phyloP scores from a whole-genome alignment of 306 rosid genomes.

The Clitoria ternatea region DNA sequence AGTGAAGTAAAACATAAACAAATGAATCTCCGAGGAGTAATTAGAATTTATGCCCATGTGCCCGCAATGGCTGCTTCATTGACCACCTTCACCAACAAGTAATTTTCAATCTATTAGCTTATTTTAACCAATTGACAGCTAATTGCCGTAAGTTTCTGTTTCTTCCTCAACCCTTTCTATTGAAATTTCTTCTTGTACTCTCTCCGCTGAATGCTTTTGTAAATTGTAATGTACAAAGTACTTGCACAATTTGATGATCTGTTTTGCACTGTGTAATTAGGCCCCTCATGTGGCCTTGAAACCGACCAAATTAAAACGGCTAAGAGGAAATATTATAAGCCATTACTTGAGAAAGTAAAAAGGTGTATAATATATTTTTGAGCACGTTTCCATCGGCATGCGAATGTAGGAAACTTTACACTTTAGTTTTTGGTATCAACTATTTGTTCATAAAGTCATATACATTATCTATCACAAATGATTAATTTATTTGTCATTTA shows the following conservation, averaged over 20 bases:
- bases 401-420: background rate
- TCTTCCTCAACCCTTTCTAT: slow-evolving; percentile 6
- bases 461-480: too few relatives aligned
- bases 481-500: too few relatives aligned
- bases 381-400: slow-evolving; percentile 13
- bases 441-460: too few relatives aligned
- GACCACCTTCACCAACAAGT: slow-evolving; percentile 12
- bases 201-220: background rate
- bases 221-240: slow-evolving; percentile 13
- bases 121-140: slow-evolving; percentile 9
- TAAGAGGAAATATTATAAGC: background rate
- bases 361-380: background rate
- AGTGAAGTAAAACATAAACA: background rate
- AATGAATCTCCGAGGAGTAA: background rate
- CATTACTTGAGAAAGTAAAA: background rate
- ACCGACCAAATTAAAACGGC: slow-evolving; percentile 10
- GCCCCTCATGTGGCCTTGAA: slow-evolving; percentile 5
- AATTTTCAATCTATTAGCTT: background rate
- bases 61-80: slow-evolving; percentile 8
- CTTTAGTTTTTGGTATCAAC: background rate
- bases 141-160: background rate
- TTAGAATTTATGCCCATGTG: slow-evolving; percentile 26
- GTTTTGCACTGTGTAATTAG: background rate
- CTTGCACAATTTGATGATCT: background rate
- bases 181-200: background rate